Percentiles rank a stretch among this genome's conserved stretches.
Conservation (phyloP, 2,329 filamentous ascomycete genomes). For the Sporothrix schenckii region DNA sequence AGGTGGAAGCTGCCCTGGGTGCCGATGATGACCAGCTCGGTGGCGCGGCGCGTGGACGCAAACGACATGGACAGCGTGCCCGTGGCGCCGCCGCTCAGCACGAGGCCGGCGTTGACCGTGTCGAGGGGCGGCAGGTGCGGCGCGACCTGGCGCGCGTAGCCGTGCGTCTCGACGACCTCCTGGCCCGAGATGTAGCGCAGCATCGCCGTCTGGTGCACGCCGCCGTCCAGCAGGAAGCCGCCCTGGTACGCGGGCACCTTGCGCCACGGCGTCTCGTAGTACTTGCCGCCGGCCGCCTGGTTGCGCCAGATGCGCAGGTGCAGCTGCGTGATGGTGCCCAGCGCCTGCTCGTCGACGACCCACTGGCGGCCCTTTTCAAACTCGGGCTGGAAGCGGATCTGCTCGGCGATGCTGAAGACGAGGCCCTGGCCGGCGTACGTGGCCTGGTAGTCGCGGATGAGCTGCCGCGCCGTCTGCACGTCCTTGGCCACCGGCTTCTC, state of each 20-base stretch:
- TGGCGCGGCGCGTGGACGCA: slow-evolving; percentile 5
- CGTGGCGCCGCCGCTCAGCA: slow-evolving; percentile 18
- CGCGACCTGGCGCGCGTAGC: slow-evolving; percentile 18
- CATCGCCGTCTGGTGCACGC: slow-evolving; percentile 22
- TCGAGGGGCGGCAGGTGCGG: slow-evolving; percentile 14
- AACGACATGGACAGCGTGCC: slow-evolving; percentile 23
- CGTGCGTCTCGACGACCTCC: slow-evolving; percentile 21
- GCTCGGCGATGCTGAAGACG: slow-evolving; percentile 20
- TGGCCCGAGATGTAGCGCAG: slow-evolving; percentile 17
- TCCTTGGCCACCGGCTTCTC: slow-evolving; percentile 17
- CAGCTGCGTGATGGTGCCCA: slow-evolving; percentile 12
- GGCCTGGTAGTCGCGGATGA: slow-evolving; percentile 13
- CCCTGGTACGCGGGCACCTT: slow-evolving; percentile 14
- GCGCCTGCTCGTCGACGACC: slow-evolving; percentile 16
- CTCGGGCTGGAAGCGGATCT: slow-evolving; percentile 16
- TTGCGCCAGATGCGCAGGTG: slow-evolving; percentile 24
- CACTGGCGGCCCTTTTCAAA: background rate
- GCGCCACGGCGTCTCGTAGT: slow-evolving; percentile 19
- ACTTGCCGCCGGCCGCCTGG: slow-evolving; percentile 18
- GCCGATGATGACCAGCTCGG: slow-evolving; percentile 6
- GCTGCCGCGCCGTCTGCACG: slow-evolving; percentile 6
- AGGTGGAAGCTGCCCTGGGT: slow-evolving; percentile 19
- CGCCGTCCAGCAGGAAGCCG: slow-evolving; percentile 19
- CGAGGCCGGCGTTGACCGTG: slow-evolving; percentile 21
- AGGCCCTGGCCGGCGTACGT: slow-evolving; percentile 3